These are phyloP conservation scores for Bacidia rubella DNA, from an alignment of 495 filamentous ascomycete genomes.

Conservation along the genomic window DNA sequence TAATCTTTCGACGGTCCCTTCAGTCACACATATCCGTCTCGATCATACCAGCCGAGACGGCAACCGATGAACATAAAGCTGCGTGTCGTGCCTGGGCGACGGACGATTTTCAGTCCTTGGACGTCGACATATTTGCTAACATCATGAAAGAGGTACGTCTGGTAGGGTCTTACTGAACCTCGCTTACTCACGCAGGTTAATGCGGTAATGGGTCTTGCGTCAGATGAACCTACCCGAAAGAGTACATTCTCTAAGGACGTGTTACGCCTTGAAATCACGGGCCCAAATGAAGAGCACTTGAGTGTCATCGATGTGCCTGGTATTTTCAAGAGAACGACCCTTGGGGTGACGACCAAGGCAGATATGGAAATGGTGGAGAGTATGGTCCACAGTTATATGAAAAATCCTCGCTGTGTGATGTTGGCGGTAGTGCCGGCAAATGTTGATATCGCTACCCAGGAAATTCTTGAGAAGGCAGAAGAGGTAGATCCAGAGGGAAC, in stretches of 20 bases:
- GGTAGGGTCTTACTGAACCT: not conserved
- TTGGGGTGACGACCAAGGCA: slow-evolving; percentile 25
- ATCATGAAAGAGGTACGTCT: slow-evolving; percentile 22
- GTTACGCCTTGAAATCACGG: slow-evolving; percentile 36
- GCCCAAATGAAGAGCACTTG: slow-evolving; percentile 33
- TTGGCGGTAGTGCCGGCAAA: slow-evolving; percentile 19
- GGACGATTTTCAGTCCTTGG: slow-evolving; percentile 7
- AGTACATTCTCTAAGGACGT: slow-evolving; percentile 33
- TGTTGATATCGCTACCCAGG: slow-evolving; percentile 18
- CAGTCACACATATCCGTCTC: slow-evolving; percentile 14
- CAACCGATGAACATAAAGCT: slow-evolving; percentile 12
- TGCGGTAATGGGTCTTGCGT: slow-evolving; percentile 20
- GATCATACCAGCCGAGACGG: slow-evolving; percentile 20
- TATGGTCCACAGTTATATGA: slow-evolving; percentile 34
- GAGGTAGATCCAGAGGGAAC: slow-evolving; percentile 19
- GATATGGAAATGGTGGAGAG: slow-evolving; percentile 22
- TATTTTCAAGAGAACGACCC: slow-evolving; percentile 28
- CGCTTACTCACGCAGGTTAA: too few species aligned
- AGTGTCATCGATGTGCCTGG: slow-evolving; percentile 43
- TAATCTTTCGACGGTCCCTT: slow-evolving; percentile 30
- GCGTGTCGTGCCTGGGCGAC: slow-evolving; percentile 19
- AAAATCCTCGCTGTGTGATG: slow-evolving; percentile 8
- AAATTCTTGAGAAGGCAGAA: slow-evolving; percentile 13
- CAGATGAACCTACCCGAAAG: slow-evolving; percentile 12
- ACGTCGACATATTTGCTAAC: slow-evolving; percentile 14